Evolutionary conservation across 2,329 filamentous ascomycete genomes (phyloP).

Genomic region (Ophiobolus disseminans): DNA sequence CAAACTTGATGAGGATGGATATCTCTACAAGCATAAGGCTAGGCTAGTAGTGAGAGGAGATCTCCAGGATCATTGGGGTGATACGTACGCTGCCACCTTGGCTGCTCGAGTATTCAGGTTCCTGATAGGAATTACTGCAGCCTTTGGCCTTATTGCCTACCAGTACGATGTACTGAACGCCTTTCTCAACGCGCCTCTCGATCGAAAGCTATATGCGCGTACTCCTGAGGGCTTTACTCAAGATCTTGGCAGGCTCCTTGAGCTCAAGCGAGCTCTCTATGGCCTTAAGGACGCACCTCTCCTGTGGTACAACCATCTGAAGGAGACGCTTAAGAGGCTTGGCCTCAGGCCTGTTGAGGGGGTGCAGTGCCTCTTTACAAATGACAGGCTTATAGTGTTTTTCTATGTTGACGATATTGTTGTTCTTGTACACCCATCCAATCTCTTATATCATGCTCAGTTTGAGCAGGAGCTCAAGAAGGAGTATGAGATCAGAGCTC

Average conservation of each 20-base stretch:
- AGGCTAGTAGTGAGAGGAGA: slow-evolving; percentile 20
- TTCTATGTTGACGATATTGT: slow-evolving; percentile 21
- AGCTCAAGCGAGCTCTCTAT: slow-evolving; percentile 27
- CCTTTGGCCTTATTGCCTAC: slow-evolving; percentile 20
- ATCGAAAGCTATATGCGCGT: slow-evolving; percentile 14
- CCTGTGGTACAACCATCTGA: slow-evolving; percentile 26
- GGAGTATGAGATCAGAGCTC: slow-evolving; percentile 5
- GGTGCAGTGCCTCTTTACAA: not conserved
- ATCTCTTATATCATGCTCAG: not conserved
- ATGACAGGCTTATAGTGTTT: slow-evolving; percentile 8
- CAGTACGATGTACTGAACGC: slow-evolving; percentile 31
- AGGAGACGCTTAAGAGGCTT: not conserved
- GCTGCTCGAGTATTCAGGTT: slow-evolving; percentile 19
- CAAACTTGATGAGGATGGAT: slow-evolving; percentile 19
- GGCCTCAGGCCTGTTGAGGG: not conserved
- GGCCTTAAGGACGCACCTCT: slow-evolving; percentile 24
- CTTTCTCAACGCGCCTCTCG: slow-evolving; percentile 26
- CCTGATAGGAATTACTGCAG: slow-evolving; percentile 26
- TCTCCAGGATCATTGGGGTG: slow-evolving; percentile 9
- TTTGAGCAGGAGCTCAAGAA: slow-evolving; percentile 9
- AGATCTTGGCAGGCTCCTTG: slow-evolving; percentile 7
- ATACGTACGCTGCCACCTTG: slow-evolving; percentile 26
- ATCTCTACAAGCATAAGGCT: slow-evolving; percentile 20
- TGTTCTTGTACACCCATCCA: slow-evolving; percentile 7
- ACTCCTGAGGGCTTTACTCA: slow-evolving; percentile 20